Base-by-base conservation (phyloP, 306 rosid species). In the Lupinus albus region DNA sequence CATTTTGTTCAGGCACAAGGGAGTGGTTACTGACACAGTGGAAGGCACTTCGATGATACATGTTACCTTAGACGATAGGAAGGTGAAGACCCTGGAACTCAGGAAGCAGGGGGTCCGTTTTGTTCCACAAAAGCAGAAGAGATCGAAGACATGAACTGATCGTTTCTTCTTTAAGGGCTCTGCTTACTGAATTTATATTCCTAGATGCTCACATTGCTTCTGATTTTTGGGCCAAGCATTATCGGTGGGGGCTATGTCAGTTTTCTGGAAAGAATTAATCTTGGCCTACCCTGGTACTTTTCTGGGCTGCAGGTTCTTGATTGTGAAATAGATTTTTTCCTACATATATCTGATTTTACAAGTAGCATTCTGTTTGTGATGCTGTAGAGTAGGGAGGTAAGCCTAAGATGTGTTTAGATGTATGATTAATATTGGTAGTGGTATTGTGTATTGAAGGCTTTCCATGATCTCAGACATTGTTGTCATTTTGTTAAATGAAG, bases 61-160 rank as follows among this genome's bases (percentile, higher is more conserved):
- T n/a, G 96, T 90, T 48, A 84, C 89, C 64, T 73, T 86, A 7
- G 99, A 90, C 30, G 96, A 94, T 5, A 89, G 91, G 61, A 79
- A 79, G 60, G 82, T 84, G 67, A 85, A 81, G 76, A 70, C 68
- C 47, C 56, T 86, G 72, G 96, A 94, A 63, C 96, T 94, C 53
- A 85, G 87, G 49, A 85, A 89, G 69, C 95, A 87, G 83, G 98
- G 95, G n/a, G 81, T 83, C 51, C 95, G 95, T 14, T 88, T 92
- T 30, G 88, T 89, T 71, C 86, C 91, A 39, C 91, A 89, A 72
- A 82, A 84, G 81, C 88, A 53, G 79, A 94, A 90, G 85, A 83
- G 96, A 69, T 82, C 84, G 73, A 78, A 70, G 75, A 75, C 76
- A 45, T 75, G 58, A 77, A 32, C 60, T 57, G 77, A 74, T 52